phyloP scores from a whole-genome alignment of 179 eudicot genomes.

The Patellifolia procumbens region DNA sequence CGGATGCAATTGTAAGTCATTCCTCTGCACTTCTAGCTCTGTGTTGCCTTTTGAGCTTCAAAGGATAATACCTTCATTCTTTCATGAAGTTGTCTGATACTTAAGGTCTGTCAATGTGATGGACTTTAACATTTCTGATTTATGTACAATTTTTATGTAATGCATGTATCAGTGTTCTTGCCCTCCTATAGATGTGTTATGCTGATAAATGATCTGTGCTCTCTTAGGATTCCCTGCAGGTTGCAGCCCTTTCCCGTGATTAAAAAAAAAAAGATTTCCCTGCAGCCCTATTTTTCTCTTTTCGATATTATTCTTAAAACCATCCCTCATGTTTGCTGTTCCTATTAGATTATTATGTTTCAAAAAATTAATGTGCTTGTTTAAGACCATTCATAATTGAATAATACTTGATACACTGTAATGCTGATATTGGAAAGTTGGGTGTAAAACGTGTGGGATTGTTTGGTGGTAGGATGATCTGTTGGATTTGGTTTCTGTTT shows the following conservation, averaged over 20 bases:
- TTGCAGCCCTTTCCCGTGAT: too few relatives aligned
- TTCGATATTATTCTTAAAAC: background rate
- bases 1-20: background rate
- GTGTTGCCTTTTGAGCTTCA: background rate
- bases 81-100: background rate
- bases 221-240: background rate
- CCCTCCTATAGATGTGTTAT: background rate
- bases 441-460: background rate
- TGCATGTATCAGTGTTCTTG: background rate
- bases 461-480: background rate
- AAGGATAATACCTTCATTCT: background rate
- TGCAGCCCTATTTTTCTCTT: background rate
- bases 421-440: background rate
- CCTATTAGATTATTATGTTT: background rate
- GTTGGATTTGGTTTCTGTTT: background rate
- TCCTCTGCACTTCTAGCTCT: background rate
- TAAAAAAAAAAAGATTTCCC: too few relatives aligned
- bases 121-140: background rate
- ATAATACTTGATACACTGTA: background rate
- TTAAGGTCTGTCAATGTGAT: background rate
- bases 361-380: background rate
- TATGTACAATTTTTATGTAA: too few relatives aligned
- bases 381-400: background rate
- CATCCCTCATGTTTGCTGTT: background rate
- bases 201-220: background rate